Evolutionary conservation across 1,139 yeast genomes (phyloP), one percentile per base, ranked within the genome.

Genomic region (Wickerhamomyces sp.): DNA sequence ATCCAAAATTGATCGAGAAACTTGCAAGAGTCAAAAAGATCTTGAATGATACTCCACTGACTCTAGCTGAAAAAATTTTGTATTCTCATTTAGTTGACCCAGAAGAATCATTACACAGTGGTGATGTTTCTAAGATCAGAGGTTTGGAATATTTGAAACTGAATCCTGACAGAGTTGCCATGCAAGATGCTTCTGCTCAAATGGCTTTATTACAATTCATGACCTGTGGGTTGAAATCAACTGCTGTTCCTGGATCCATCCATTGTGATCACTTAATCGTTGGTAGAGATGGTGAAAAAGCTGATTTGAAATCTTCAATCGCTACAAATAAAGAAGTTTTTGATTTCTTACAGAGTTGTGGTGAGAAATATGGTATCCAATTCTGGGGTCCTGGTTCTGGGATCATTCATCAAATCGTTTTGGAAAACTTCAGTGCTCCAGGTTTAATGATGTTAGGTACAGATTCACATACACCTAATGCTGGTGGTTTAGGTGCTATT

Each of bases 341-440:
- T 60, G 95, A 89, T 59, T 92, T 92, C 68, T 71, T 92, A 52
- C 86, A 85, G 62, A 78, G 90, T 47, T 88, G 96, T 67, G 95
- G 95, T 46, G 83, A 77, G 54, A 89, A 86, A 64, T 92, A 89
- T 61, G 97, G 97, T 45, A 88, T 92, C 49, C 96, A 87, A 60
- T 92, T 92, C 67, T 92, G 98, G 98, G 96, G 96, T 13, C 97
- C 98, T 14, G 98, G 98, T 38, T 89, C 97, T 12, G 98, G 98
- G 58, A 92, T 92, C 55, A 92, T 92, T 55, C 98, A 92, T 66
- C 98, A 92, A 68, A 92, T 92, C 54, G 96, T 92, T 28, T 72
- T 92, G 54, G 98, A 92, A 65, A 92, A 92, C 70, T 92, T 85
- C 65, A 80, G 95, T 35, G 92, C 87, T 38, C 97, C 97, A 26